Conservation (phyloP, 306 rosid species). For the Rubus idaeus region DNA sequence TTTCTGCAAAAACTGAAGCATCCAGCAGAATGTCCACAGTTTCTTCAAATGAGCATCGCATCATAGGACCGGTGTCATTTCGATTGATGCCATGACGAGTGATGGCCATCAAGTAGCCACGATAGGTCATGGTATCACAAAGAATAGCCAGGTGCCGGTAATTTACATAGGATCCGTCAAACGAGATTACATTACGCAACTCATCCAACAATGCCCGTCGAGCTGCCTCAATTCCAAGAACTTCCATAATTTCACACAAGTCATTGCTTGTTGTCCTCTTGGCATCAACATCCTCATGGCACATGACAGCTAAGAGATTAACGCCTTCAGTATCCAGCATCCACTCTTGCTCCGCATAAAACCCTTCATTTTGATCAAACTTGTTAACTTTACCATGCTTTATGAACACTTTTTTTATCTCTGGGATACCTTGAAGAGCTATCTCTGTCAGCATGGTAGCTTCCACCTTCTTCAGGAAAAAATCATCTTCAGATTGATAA, state of each 20-base stretch:
- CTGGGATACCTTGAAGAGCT: constrained; percentile 89
- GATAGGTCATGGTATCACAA: constrained; percentile 97
- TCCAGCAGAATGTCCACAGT: constrained; percentile 95
- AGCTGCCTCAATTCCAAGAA: constrained; percentile 98
- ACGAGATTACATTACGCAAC: constrained; percentile 89
- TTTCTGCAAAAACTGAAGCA: constrained; percentile 92
- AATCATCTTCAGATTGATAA: constrained; percentile 94
- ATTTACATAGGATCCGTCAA: constrained; percentile 96
- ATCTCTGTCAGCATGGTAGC: constrained; percentile 91
- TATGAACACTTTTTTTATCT: constrained; percentile 87
- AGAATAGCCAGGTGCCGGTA: constrained; percentile 94
- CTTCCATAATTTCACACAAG: constrained; percentile 91
- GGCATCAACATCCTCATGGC: constrained; percentile 92
- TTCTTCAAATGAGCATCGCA: constrained; percentile 99
- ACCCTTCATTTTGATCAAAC: constrained; percentile 80
- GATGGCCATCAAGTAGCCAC: constrained; percentile 97
- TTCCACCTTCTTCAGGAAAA: constrained; percentile 85
- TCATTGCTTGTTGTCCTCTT: constrained; percentile 90
- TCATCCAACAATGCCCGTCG: constrained; percentile 85
- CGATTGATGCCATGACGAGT: constrained; percentile 97
- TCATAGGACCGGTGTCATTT: constrained; percentile 98
- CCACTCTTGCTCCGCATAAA: constrained; percentile 89
- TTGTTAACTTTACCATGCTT: constrained; percentile 73
- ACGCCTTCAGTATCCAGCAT: constrained; percentile 98
- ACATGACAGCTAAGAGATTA: constrained; percentile 91